Conservation (phyloP, 2,329 filamentous ascomycete genomes). For the Neofusicoccum umdonicola region DNA sequence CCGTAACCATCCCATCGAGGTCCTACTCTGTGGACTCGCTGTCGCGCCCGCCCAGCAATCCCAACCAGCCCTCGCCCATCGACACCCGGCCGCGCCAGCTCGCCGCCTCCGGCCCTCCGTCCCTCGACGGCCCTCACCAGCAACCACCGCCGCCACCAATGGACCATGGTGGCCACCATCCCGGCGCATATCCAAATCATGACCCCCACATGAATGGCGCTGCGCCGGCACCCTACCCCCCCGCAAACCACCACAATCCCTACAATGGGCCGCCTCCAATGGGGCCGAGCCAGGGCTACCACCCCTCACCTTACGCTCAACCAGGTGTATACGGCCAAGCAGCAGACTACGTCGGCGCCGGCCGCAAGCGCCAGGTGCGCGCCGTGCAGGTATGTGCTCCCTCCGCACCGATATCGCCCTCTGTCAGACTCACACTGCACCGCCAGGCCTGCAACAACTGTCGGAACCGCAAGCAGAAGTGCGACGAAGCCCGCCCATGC, state of each 20-base stretch:
- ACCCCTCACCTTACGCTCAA: slow-evolving; percentile 28
- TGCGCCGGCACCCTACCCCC: slow-evolving; percentile 32
- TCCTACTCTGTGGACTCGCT: slow-evolving; percentile 34
- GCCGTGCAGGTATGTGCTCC: slow-evolving; percentile 12
- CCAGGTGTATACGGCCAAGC: slow-evolving; percentile 29
- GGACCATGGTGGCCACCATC: slow-evolving; percentile 36
- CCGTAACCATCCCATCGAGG: slow-evolving; percentile 29
- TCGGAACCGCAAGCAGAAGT: slow-evolving; percentile 42
- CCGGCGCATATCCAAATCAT: slow-evolving; percentile 31
- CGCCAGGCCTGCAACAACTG: slow-evolving; percentile 68
- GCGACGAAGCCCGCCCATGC: slow-evolving; percentile 40
- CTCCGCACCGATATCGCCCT: not conserved
- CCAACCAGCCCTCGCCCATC: slow-evolving; percentile 25
- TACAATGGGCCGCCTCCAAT: slow-evolving; percentile 30
- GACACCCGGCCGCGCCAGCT: slow-evolving; percentile 15
- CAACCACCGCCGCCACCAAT: slow-evolving; percentile 31
- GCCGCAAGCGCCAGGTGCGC: slow-evolving; percentile 17
- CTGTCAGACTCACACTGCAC: slow-evolving; percentile 11
- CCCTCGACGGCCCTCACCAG: slow-evolving; percentile 7
- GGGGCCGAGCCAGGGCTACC: slow-evolving; percentile 23
- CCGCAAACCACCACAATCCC: slow-evolving; percentile 29
- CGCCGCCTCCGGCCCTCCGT: slow-evolving; percentile 9
- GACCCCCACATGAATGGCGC: slow-evolving; percentile 35
- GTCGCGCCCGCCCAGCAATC: slow-evolving; percentile 29
- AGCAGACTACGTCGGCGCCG: slow-evolving; percentile 6